Conservation (phyloP, 139 green algal genomes). For the Chlorella ohadii region DNA sequence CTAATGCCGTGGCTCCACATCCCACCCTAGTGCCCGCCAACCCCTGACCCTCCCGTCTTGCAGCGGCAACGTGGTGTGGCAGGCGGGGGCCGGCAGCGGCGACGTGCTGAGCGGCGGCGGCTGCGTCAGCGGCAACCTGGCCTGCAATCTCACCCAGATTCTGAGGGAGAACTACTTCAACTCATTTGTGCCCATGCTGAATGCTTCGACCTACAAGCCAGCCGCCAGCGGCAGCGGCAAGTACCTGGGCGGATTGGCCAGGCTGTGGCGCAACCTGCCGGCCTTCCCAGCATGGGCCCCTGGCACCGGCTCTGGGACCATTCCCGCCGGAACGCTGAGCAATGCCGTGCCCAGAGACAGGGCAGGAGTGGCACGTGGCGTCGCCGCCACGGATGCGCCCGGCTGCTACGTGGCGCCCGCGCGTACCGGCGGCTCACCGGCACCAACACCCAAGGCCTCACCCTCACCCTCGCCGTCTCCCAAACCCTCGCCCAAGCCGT, state of each 20-base stretch:
- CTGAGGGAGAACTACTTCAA: not conserved
- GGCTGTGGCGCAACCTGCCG: not conserved
- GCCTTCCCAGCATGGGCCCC: not conserved
- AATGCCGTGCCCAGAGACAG: not conserved
- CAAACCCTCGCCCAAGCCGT: not conserved
- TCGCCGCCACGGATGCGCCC: not conserved
- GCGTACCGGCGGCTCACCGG: not conserved
- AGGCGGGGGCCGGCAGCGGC: not conserved
- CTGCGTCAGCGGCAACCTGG: not conserved
- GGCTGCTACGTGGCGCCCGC: not conserved
- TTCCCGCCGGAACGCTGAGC: not conserved
- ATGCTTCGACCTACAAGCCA: not conserved
- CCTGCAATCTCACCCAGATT: not conserved
- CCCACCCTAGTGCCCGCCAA: too few species aligned
- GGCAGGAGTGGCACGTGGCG: not conserved
- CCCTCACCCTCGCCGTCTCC: not conserved
- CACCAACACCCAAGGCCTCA: not conserved
- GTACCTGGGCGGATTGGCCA: not conserved
- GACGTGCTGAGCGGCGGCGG: not conserved
- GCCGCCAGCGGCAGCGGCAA: not conserved
- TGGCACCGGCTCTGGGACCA: too few species aligned
- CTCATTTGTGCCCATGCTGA: not conserved
- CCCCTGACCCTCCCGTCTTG: not conserved
- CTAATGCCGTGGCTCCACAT: too few species aligned
- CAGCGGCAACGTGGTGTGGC: conserved; percentile 8